Conservation (phyloP, 2,329 filamentous ascomycete genomes). For the Diplodia scrobiculata region DNA sequence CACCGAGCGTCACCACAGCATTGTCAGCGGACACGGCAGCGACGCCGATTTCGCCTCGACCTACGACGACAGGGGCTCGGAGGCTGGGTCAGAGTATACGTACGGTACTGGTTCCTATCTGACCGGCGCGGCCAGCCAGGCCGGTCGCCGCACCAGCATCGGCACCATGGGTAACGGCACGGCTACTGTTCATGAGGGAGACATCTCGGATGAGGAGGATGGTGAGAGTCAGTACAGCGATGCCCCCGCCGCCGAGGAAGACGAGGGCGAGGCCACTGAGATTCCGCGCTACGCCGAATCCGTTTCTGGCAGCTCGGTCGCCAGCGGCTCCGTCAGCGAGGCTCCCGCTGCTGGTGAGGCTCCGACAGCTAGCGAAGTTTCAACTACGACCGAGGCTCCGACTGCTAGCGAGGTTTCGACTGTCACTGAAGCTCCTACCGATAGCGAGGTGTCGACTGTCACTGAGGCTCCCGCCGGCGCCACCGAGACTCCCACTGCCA, state of each 20-base stretch:
- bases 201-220: slow-evolving; percentile 33
- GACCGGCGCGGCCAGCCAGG: slow-evolving; percentile 52
- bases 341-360: not conserved
- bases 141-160: slow-evolving; percentile 50
- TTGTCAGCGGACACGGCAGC: slow-evolving; percentile 41
- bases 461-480: not conserved
- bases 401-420: not conserved
- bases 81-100: slow-evolving; percentile 48
- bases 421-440: not conserved
- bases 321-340: slow-evolving; percentile 4
- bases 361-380: not conserved
- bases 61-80: slow-evolving; percentile 48
- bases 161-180: slow-evolving; percentile 35
- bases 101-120: slow-evolving; percentile 54
- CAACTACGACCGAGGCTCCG: not conserved
- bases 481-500: not conserved
- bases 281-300: slow-evolving; percentile 27
- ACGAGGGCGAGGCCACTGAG: slow-evolving; percentile 32
- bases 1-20: slow-evolving; percentile 46
- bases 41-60: slow-evolving; percentile 54
- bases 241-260: not conserved
- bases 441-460: not conserved
- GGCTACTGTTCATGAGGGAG: slow-evolving; percentile 7
- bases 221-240: slow-evolving; percentile 32
- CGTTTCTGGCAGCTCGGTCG: slow-evolving; percentile 11